Evolutionary conservation across 192 early-diverging fungal genomes (phyloP).

Genomic region (Phycomyces blakesleeanus): DNA sequence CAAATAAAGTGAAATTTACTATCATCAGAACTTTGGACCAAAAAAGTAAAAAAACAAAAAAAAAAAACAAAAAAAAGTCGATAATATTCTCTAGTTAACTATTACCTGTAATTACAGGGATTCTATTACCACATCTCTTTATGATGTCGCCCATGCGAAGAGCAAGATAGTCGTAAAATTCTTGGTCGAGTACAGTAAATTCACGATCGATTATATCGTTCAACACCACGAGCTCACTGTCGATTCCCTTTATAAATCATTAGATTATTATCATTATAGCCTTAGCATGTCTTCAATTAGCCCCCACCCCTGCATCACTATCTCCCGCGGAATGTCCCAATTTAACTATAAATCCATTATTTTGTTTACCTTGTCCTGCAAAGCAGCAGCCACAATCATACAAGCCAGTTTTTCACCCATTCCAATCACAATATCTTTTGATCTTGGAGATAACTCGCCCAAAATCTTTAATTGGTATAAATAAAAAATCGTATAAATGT

Average conservation of each 20-base stretch:
- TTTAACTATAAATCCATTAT: background rate
- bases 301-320: too few species aligned
- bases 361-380: conserved; percentile 45
- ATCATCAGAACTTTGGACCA: background rate
- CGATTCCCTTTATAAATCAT: conserved; percentile 52
- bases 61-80: too few species aligned
- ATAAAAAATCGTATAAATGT: background rate
- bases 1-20: background rate
- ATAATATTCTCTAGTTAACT: too few species aligned
- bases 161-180: conserved; percentile 85
- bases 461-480: conserved; percentile 50
- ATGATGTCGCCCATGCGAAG: conserved; percentile 50
- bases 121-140: conserved; percentile 42
- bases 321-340: too few species aligned
- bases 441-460: conserved; percentile 88
- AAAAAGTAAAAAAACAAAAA: background rate
- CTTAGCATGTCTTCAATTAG: too few species aligned
- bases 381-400: conserved; percentile 68
- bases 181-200: conserved; percentile 77
- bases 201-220: conserved; percentile 69
- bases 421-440: conserved; percentile 82
- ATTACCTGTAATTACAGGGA: conserved; percentile 72
- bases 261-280: too few species aligned
- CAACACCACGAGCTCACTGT: conserved; percentile 73
- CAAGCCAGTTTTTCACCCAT: conserved; percentile 88